A percentile compares a stretch with the other conserved stretches of the same genome.
Evolutionary conservation across 1,284 basidiomycete genomes (phyloP).

Genomic region (Ceratobasidium sp.): DNA sequence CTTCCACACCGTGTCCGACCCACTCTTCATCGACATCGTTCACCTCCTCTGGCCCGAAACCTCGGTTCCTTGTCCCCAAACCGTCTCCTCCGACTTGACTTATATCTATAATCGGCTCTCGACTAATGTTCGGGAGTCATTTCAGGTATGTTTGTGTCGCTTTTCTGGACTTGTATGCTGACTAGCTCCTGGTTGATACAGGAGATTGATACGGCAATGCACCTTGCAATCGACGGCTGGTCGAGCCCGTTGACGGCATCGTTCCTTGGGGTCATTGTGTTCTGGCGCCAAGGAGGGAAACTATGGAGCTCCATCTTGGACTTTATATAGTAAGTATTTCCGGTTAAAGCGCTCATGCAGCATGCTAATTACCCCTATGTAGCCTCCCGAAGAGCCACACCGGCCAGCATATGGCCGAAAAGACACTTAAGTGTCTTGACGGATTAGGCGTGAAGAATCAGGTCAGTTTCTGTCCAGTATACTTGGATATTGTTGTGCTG

Average conservation of each 20-base stretch:
- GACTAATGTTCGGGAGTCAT: background rate
- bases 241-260: background rate
- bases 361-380: background rate
- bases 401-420: conserved; percentile 5
- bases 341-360: background rate
- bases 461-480: background rate
- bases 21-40: conserved; percentile 8
- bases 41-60: conserved; percentile 16
- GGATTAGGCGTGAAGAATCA: conserved; percentile 1
- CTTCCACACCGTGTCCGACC: background rate
- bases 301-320: background rate
- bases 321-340: conserved; percentile 8
- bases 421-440: background rate
- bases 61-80: background rate
- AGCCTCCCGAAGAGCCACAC: conserved; percentile 6
- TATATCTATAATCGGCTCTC: conserved; percentile 15
- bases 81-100: conserved; percentile 16
- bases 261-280: conserved; percentile 8
- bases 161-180: background rate
- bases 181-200: too few relatives aligned
- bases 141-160: conserved; percentile 1
- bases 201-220: conserved; percentile 13
- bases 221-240: conserved; percentile 34
- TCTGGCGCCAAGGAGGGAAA: conserved; percentile 11
- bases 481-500: too few relatives aligned